These are phyloP conservation scores for Crucihimalaya himalaica DNA, from an alignment of 345 rosid genomes.

Conservation along the genomic window DNA sequence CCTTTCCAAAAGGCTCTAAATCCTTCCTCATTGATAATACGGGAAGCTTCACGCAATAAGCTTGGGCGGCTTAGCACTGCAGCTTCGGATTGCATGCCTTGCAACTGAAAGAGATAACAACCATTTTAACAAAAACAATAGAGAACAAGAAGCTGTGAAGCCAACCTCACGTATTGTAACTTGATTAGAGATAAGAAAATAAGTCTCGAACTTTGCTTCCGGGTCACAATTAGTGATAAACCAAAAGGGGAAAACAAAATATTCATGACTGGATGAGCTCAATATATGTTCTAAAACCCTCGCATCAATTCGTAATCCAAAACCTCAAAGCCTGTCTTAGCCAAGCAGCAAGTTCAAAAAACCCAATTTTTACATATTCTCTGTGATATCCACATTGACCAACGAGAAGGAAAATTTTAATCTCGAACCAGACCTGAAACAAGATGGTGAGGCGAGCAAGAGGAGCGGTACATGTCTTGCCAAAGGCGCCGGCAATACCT, in stretches of 20 bases:
- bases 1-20: constrained; percentile 98
- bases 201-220: constrained; percentile 4
- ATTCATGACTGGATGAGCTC: neutral
- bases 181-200: neutral
- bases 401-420: neutral
- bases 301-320: neutral
- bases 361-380: neutral
- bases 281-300: neutral
- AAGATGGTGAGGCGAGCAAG: constrained; percentile 93
- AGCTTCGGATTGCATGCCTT: constrained; percentile 93
- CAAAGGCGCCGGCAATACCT: constrained; percentile 91
- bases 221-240: constrained; percentile 3
- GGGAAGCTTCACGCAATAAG: constrained; percentile 84
- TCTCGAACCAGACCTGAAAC: constrained; percentile 61
- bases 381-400: neutral
- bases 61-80: constrained; percentile 59
- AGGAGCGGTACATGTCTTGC: constrained; percentile 99
- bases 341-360: neutral
- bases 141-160: constrained; percentile 1
- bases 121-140: neutral
- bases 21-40: constrained; percentile 82
- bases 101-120: constrained; percentile 69
- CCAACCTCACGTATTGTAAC: neutral
- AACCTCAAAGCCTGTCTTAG: neutral
- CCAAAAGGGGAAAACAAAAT: neutral